Percentiles rank a stretch among this genome's conserved stretches.
These are phyloP conservation scores for Pythium biforme DNA, from an alignment of 352 stramenopile genomes.

Conservation along the genomic window DNA sequence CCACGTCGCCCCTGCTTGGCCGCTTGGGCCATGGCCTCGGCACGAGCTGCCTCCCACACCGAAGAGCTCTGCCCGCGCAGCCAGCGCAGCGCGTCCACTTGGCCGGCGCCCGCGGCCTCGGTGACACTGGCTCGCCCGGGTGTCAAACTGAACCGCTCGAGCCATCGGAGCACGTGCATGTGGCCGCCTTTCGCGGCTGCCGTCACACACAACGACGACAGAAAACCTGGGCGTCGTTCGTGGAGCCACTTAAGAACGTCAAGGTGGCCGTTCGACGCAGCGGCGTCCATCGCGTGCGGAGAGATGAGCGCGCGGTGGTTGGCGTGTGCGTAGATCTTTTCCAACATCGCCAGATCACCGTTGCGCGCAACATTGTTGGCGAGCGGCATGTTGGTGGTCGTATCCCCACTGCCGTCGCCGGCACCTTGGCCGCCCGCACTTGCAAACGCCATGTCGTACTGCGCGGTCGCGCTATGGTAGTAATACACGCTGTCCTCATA, in stretches of 20 bases:
- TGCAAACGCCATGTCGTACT: neutral
- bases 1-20: neutral
- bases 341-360: neutral
- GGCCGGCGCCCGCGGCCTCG: neutral
- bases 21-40: neutral
- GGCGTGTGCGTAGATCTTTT: neutral
- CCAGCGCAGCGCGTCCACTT: neutral
- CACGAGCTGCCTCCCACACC: neutral
- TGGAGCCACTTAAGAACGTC: neutral
- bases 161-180: neutral
- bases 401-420: neutral
- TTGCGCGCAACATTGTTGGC: neutral
- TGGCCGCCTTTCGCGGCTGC: neutral
- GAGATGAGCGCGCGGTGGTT: slow-evolving; percentile 2
- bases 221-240: neutral
- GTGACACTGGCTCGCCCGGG: neutral
- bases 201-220: neutral
- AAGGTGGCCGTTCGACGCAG: neutral
- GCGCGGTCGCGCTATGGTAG: neutral
- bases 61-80: neutral
- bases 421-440: neutral
- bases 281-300: neutral
- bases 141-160: neutral
- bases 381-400: neutral
- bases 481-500: neutral